Conservation (phyloP, 257 asterid genomes). For the Mitragyna speciosa region DNA sequence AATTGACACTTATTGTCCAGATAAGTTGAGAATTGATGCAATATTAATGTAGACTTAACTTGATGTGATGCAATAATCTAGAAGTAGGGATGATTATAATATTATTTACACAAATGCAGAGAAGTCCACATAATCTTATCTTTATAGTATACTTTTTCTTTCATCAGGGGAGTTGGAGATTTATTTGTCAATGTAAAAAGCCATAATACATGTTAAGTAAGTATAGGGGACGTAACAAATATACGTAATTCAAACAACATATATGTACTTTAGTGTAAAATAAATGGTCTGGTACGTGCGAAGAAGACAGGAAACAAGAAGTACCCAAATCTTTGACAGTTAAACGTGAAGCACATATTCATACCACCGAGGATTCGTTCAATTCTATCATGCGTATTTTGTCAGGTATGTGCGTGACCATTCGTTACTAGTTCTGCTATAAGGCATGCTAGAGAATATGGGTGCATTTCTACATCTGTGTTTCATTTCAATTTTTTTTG, state of each 20-base stretch:
- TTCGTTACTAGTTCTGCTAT: neutral
- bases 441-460: neutral
- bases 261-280: neutral
- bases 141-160: neutral
- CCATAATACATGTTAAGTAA: neutral
- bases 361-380: neutral
- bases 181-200: neutral
- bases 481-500: neutral
- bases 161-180: neutral
- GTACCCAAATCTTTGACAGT: neutral
- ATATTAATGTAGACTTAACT: neutral
- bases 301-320: neutral
- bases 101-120: neutral
- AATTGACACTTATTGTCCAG: neutral
- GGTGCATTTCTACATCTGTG: neutral
- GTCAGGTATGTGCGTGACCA: neutral
- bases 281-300: neutral
- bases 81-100: neutral
- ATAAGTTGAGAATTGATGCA: neutral
- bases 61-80: slow-evolving; percentile 2
- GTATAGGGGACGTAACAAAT: neutral
- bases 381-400: neutral
- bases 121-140: neutral
- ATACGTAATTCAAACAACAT: neutral
- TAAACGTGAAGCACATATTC: neutral